A percentile compares a stretch with the other conserved stretches of the same genome.
Conservation (phyloP, 306 rosid species). For the Arachis hypogaea region DNA sequence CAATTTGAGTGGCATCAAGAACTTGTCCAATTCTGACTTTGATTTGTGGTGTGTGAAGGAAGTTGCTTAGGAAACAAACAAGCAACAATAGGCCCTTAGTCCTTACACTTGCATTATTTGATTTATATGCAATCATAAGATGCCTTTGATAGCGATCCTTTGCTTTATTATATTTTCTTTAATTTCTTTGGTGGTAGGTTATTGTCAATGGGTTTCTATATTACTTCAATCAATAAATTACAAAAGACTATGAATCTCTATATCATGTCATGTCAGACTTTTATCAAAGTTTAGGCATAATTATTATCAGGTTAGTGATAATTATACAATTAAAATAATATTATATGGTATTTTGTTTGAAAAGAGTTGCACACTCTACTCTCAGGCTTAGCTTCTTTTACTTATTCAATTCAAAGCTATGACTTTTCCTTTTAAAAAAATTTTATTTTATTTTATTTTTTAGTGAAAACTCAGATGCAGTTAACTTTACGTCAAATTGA, state of each 20-base stretch:
- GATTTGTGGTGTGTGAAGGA: not conserved
- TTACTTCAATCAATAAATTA: not conserved
- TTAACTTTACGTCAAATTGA: no score
- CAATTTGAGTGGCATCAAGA: no score
- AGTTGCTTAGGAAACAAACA: constrained; percentile 1
- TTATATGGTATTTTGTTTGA: not conserved
- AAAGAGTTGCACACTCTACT: not conserved
- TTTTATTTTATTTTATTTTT: no score
- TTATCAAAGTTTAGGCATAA: not conserved
- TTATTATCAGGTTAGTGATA: not conserved
- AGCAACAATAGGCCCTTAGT: not conserved
- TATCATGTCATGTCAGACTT: not conserved
- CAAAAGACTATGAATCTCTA: not conserved
- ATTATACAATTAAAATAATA: not conserved
- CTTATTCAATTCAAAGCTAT: not conserved
- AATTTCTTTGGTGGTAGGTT: not conserved
- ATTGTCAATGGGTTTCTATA: not conserved
- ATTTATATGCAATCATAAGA: not conserved
- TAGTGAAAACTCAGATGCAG: rapidly evolving
- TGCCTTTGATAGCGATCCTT: not conserved
- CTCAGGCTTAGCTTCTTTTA: not conserved
- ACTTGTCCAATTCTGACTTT: not conserved
- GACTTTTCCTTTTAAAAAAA: not conserved
- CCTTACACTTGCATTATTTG: not conserved
- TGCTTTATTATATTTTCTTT: not conserved